These are phyloP conservation scores for Fusarium keratoplasticum DNA, from an alignment of 2,329 filamentous ascomycete genomes.

Conservation along the genomic window DNA sequence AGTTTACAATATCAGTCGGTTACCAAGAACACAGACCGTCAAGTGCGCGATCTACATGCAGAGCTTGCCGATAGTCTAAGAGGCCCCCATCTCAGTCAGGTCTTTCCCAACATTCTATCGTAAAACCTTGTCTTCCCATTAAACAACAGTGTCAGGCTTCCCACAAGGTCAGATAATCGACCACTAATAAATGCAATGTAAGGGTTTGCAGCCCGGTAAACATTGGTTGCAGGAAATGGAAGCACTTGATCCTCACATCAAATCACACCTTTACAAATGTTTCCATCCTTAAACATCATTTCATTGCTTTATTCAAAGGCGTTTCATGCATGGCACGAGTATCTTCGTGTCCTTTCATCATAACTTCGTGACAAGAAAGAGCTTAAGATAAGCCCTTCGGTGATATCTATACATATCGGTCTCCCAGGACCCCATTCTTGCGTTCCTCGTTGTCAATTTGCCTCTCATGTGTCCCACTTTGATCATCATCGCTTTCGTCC, in stretches of 20 bases:
- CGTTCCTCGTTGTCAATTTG: not conserved
- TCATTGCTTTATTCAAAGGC: not conserved
- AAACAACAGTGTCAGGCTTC: not conserved
- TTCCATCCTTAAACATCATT: not conserved
- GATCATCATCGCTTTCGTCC: not conserved
- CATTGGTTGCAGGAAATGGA: not conserved
- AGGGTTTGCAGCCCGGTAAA: not conserved
- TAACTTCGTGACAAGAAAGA: not conserved
- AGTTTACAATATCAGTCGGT: not conserved
- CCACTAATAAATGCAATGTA: not conserved
- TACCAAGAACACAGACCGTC: not conserved
- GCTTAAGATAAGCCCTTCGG: not conserved
- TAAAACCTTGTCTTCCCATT: too few relatives aligned
- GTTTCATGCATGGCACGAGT: not conserved
- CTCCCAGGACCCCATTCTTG: not conserved
- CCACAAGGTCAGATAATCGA: not conserved
- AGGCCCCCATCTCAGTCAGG: too few relatives aligned
- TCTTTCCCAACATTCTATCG: too few relatives aligned
- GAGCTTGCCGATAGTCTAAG: too few relatives aligned
- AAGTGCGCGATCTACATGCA: not conserved
- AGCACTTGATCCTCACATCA: not conserved
- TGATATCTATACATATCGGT: not conserved
- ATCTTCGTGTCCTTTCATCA: not conserved
- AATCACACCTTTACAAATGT: not conserved
- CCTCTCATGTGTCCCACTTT: not conserved